Base-by-base conservation (phyloP, 225 moss, liverwort and hornwort species). In the Physcomitrellopsis africana region DNA sequence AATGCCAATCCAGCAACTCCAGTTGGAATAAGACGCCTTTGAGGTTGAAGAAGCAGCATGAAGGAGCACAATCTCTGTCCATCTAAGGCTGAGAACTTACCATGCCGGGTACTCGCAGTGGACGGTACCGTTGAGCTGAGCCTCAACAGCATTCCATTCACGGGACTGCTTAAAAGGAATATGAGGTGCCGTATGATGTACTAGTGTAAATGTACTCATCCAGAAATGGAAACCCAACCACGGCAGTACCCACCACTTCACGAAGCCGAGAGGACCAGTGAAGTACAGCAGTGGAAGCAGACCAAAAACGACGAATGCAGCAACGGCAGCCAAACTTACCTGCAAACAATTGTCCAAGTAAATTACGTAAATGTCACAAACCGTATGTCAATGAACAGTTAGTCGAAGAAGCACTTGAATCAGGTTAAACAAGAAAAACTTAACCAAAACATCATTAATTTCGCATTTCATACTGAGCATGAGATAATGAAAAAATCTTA, bases 131-230 rank as follows among this genome's bases (percentile, higher is more conserved):
- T 89, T 87, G 32, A 92, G 76, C 72, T 92, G 92, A 8, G 92
- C 92, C 11, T 80, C 82, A 0, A 89, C 88, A 37, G 86, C 79
- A 60, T 88, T 92, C 92, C 92, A 92, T 12, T 86, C 82, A 13
- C 72, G 29, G 4, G 77, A 63, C 43, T 81, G 69, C 65, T 90
- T 92, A 73, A 92, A 92, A 10, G 92, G 92, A 67, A 92, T 92
- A 61, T 90, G 90, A 9, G 92, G 92, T 4, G 92, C 90, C 13
- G 92, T 92, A 41, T 92, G 92, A 69, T 92, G 92, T 18, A 92
- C 90, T 77, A 92, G 82, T 9, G 92, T 92, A 68, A 92, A 92
- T 15, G 92, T 92, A 56, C 92, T 92, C 92, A 92, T 92, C 92
- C 92, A 92, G 20, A 92, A 92, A 65, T 92, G 92, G 67, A 86